These are phyloP conservation scores for Rhododendron williamsianum DNA, from an alignment of 148 eudicot genomes.

Conservation along the genomic window DNA sequence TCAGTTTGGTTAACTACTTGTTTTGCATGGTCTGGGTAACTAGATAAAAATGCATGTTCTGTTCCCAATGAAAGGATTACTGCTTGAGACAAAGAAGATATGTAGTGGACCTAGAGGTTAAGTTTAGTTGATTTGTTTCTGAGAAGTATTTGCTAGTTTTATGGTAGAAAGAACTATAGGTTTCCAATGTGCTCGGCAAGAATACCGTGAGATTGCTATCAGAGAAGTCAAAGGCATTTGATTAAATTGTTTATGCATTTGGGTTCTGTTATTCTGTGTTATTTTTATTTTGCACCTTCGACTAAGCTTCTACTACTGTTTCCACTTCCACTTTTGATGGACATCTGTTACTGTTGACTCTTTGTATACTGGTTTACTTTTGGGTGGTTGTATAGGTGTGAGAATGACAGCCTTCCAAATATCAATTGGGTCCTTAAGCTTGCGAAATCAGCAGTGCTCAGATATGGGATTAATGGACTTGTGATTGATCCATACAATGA, in stretches of 20 bases:
- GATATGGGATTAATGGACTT: slow-evolving; percentile 91
- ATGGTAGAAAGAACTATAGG: not conserved
- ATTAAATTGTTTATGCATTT: not conserved
- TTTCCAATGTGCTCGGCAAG: not conserved
- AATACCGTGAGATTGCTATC: not conserved
- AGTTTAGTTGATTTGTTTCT: not conserved
- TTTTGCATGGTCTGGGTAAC: not conserved
- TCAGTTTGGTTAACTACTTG: not conserved
- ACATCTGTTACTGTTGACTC: not conserved
- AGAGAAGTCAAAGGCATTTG: not conserved
- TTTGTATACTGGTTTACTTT: not conserved
- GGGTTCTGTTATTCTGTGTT: not conserved
- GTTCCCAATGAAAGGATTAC: not conserved
- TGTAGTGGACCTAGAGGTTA: not conserved
- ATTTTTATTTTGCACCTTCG: not conserved
- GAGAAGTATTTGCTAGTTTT: not conserved
- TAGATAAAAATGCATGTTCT: not conserved
- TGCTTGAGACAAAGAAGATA: not conserved
- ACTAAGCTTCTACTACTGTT: not conserved
- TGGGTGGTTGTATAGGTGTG: slow-evolving; percentile 50
- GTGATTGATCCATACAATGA: slow-evolving; percentile 98
- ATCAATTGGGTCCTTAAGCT: slow-evolving; percentile 82
- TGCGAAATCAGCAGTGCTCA: slow-evolving; percentile 86
- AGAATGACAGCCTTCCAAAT: slow-evolving; percentile 86
- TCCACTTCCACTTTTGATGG: not conserved